Conservation (phyloP, 345 rosid species). For the Conringia planisiliqua region DNA sequence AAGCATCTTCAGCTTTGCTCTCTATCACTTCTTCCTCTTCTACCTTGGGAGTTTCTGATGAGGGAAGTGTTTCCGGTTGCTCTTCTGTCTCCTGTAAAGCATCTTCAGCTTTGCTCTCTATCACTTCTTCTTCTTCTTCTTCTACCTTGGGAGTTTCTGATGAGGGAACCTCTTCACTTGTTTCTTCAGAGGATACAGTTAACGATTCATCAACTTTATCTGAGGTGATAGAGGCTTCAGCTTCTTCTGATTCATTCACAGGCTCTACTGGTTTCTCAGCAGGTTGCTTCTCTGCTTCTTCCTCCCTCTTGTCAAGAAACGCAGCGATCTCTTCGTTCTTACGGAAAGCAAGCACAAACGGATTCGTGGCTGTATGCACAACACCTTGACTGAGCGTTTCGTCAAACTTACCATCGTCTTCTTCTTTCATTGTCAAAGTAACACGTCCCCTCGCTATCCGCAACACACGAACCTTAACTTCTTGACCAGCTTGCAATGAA, state of each 20-base stretch:
- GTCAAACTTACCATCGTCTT: constrained; percentile 48
- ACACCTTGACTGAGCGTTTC: constrained; percentile 47
- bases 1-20: too few relatives aligned
- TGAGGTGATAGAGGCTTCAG: constrained; percentile 30
- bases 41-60: too few relatives aligned
- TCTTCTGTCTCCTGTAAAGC: too few relatives aligned
- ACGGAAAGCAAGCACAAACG: constrained; percentile 73
- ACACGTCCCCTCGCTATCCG: constrained; percentile 66
- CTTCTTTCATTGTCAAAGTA: constrained; percentile 86
- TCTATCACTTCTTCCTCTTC: too few relatives aligned
- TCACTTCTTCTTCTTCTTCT: constrained; percentile 36
- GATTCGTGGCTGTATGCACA: constrained; percentile 66
- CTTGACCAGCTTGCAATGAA: constrained; percentile 65
- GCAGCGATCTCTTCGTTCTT: constrained; percentile 69
- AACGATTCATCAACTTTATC: constrained; percentile 21
- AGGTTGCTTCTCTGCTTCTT: constrained; percentile 44
- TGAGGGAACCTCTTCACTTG: constrained; percentile 37
- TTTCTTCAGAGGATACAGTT: constrained; percentile 37
- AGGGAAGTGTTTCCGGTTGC: too few relatives aligned
- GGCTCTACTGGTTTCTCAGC: constrained; percentile 29
- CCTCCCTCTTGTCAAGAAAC: constrained; percentile 70
- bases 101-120: constrained; percentile 31
- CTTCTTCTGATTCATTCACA: constrained; percentile 28
- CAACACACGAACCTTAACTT: constrained; percentile 68
- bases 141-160: constrained; percentile 39